Base-by-base conservation (phyloP, 257 asterid species). In the Cynanchum wilfordii region DNA sequence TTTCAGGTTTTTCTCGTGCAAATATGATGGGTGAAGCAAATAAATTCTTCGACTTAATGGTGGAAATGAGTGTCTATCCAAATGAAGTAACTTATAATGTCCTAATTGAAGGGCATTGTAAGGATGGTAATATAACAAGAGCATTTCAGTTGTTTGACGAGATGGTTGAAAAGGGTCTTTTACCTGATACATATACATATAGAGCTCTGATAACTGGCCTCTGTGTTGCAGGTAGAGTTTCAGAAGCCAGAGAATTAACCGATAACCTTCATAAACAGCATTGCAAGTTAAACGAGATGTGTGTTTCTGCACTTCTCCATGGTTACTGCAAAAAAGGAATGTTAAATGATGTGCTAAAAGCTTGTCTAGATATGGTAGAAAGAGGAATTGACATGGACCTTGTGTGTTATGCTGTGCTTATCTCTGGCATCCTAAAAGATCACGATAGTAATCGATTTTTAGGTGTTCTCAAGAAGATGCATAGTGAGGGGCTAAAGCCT, bases 61-160 rank as follows among this genome's bases (percentile, higher is more conserved):
- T 50, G 25, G 86, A 87, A 78, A 78, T 76, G 84, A 84, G 84
- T 70, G 85, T 87, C 47, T 72, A 73, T 62, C 96, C 97, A 16
- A 91, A 84, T 66, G 93, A 89, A 87, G 84, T 88, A 63, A 89
- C 96, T 11, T 94, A 91, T 76, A 94, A 89, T 74, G 90, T 91
- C 62, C 81, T 91, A 79, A 88, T 94, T 68, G 95, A 94, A 76
- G 99, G 97, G 50, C 49, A 80, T 70, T 91, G 96, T 78, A 87
- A 76, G 80, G 70, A 72, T 42, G 99, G 93, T 11, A 78, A 89
- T 71, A 20, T 76, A 5, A 69, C 68, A 29, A 85, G 75, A 75
- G 99, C 92, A 69, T 91, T 94, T 70, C 87, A 86, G 82, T 78
- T 94, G 89, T 76, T 80, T 10, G 78, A 82, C 79, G 97, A 94